Percentiles rank a stretch among this genome's conserved stretches.
phyloP scores from a whole-genome alignment of 2,329 filamentous ascomycete genomes.

The Pseudogymnoascus sp. region DNA sequence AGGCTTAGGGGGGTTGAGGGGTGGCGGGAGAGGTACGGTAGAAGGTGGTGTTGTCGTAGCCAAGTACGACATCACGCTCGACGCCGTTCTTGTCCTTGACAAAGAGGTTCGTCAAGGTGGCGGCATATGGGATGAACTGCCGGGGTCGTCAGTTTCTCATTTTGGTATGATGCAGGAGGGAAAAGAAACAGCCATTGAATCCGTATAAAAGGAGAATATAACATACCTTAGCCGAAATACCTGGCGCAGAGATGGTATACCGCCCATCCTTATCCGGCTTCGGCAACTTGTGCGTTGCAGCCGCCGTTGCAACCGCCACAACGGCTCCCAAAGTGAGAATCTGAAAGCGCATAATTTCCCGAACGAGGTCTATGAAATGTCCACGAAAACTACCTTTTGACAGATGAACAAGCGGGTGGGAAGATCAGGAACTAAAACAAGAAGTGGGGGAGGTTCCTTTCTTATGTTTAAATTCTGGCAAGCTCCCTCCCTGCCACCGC shows the following conservation, averaged over 20 bases:
- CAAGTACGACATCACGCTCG: conserved; percentile 56
- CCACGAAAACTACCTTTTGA: neutral
- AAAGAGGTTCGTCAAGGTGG: conserved; percentile 55
- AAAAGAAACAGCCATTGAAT: neutral
- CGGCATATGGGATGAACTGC: conserved; percentile 49
- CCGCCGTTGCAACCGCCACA: conserved; percentile 2
- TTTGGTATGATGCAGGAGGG: too few relatives aligned
- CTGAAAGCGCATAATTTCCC: conserved; percentile 1
- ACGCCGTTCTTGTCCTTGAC: conserved; percentile 55
- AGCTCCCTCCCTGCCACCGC: neutral
- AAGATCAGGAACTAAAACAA: neutral
- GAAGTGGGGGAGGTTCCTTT: neutral
- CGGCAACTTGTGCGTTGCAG: neutral
- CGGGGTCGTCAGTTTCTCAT: conserved; percentile 13
- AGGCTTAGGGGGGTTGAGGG: conserved; percentile 21
- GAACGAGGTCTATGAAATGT: neutral
- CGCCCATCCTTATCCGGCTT: neutral
- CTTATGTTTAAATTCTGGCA: neutral
- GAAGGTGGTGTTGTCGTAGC: conserved; percentile 53
- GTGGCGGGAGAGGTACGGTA: conserved; percentile 34
- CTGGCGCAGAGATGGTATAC: neutral
- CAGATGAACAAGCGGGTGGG: neutral
- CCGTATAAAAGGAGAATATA: neutral
- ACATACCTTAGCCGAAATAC: conserved; percentile 10
- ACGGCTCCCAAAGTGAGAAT: conserved; percentile 12